Base-by-base conservation (phyloP, 176 grass and related monocot genomes). In the Pontederia paniculata region DNA sequence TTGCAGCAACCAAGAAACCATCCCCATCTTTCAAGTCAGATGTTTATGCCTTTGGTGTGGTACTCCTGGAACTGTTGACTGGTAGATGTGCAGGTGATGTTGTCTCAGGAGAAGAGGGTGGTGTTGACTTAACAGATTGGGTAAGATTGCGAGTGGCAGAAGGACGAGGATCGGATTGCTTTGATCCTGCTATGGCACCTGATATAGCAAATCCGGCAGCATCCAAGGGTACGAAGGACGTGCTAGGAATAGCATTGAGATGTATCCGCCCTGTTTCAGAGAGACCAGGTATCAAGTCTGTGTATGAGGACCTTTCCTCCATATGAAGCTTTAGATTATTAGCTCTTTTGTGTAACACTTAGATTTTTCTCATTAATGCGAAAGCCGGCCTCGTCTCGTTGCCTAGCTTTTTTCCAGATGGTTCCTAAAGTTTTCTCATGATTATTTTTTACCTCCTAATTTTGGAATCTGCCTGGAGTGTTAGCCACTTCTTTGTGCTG, bases 271-370 rank as follows among this genome's bases (percentile, higher is more conserved):
- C 87, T 0, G 73, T 99, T 49, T 88, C 86, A 0, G 83, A 99
- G 78, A 75, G 94, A 52, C 83, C 94, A 18, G 94, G 94, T 43
- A 93, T 99, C 69, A 99, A 93, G 59, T 84, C 83, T 48, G 94
- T 99, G 25, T 99, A 99, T 0, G 94, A 99, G 66, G 94, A 99
- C 73, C 80, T 99, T 45, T 99, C 94, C 2, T 93, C 86, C 22
- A 84, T 99, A 71, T 99, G 80, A 37, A 84, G 62, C 52, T n/a
- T 53, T 65, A 10, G 37, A 16, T 12, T 15, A 21, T 17, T 42
- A 14, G 31, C 28, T 37, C 28, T 42, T 59, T 17, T 63, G 60
- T 49, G 44, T 48, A 63, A 21, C 9, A 49, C 13, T 28, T 23
- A 16, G 14, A 23, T 47, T 23, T 8, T 23, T 49, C 23, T 63